Percentiles rank a stretch among this genome's conserved stretches.
Conservation (phyloP, 352 stramenopile genomes). For the Aphanomyces cochlioides region DNA sequence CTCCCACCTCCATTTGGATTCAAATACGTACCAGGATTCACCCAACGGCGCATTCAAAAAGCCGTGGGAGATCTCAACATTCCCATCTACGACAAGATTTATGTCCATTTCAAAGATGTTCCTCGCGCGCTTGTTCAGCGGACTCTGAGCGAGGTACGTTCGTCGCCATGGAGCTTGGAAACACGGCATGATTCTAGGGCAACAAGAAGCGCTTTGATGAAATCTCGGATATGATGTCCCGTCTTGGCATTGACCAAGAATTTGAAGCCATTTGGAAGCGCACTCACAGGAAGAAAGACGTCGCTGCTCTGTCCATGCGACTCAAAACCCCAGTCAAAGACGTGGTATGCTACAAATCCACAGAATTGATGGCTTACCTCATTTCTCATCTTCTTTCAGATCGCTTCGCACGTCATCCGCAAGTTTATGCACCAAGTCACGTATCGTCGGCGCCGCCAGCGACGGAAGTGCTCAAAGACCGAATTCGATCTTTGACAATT, state of each 20-base stretch:
- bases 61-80: constrained; percentile 46
- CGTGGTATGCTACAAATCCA: neutral
- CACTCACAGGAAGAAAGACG: constrained; percentile 5
- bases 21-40: constrained; percentile 35
- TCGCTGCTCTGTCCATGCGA: neutral
- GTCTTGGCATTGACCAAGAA: constrained; percentile 25
- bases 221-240: neutral
- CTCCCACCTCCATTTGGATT: constrained; percentile 76
- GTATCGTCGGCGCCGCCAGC: neutral
- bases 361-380: too few relatives aligned
- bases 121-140: constrained; percentile 43
- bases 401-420: neutral
- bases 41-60: neutral
- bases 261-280: constrained; percentile 24
- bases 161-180: neutral
- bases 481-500: too few relatives aligned
- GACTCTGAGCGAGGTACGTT: constrained; percentile 4
- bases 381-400: neutral
- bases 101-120: constrained; percentile 86
- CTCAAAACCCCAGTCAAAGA: neutral
- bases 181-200: neutral
- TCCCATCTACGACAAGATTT: constrained; percentile 72
- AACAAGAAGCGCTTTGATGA: constrained; percentile 3
- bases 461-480: too few relatives aligned
- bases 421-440: neutral